Base-by-base conservation (phyloP, 768 basidiomycete genomes). In the Leccinum longicurvipes region DNA sequence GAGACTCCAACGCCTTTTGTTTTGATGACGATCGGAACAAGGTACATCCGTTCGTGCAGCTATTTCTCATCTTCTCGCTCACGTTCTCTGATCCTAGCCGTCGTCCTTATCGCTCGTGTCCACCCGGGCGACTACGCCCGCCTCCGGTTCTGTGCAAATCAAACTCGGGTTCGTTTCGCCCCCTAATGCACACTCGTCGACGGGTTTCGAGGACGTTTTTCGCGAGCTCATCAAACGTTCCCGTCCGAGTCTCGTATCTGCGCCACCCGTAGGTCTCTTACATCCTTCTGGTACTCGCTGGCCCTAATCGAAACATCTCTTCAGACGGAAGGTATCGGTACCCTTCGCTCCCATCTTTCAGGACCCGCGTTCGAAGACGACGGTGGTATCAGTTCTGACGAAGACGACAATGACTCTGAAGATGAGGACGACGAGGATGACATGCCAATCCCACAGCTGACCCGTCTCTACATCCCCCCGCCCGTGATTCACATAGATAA, bases 321-420 rank as follows among this genome's bases (percentile, higher is more conserved):
- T 1, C 48, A 94, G 91, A 93, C 90, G 10, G 85, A 91, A 72
- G 89, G 92, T 24, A 84, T 93, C 27, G 92, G 92, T 50, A 94
- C 93, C 3, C 74, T 91, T 24, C 86, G 88, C 27, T 87, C 85
- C 3, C 74, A 83, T 66, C 74, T 82, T 19, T 67, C 59, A 4
- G 78, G 77, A 7, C 82, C 82, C 3, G 80, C 76, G 23, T 83
- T 82, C 60, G 80, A 87, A 66, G 92, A 93, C 63, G 92, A 92
- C 63, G 91, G 83, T n/a, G 83, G 86, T 4, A 73, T 91, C 10
- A 87, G 84, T 27, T 80, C 78, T 0, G 81, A 82, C 39, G 76
- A 73, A 4, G 74, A 74, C 14, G 79, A 80, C 29, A 74, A 67
- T 39, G 58, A 67, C 36, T 56, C 66, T 25, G 63, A 64, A 27